Percentiles rank a stretch among this genome's conserved stretches.
Conservation (phyloP, 352 stramenopile genomes). For the Globisporangium apiculatum region DNA sequence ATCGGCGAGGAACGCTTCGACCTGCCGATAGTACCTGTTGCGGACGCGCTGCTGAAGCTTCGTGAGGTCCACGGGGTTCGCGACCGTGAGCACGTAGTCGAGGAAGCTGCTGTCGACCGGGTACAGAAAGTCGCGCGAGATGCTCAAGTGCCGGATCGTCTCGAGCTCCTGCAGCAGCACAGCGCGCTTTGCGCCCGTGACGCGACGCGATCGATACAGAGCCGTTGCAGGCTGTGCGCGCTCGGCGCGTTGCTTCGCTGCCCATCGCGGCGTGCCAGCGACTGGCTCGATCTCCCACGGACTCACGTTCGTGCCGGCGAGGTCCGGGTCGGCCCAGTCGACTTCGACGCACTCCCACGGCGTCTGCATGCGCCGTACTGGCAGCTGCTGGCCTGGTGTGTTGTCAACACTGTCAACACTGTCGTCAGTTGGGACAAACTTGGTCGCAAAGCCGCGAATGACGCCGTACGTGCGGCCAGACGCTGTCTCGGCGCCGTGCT, state of each 20-base stretch:
- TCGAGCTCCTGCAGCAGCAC: slow-evolving; percentile 48
- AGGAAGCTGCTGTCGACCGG: slow-evolving; percentile 67
- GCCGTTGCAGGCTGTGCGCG: slow-evolving; percentile 22
- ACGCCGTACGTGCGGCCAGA: slow-evolving; percentile 58
- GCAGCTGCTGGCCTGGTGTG: too few relatives aligned
- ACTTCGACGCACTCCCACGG: slow-evolving; percentile 78
- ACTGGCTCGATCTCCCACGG: slow-evolving; percentile 74
- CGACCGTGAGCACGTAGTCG: slow-evolving; percentile 77
- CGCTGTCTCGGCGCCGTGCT: slow-evolving; percentile 46
- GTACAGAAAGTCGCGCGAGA: slow-evolving; percentile 75
- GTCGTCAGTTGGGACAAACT: slow-evolving; percentile 9
- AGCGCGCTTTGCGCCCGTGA: slow-evolving; percentile 39
- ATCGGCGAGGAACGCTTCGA: slow-evolving; percentile 77
- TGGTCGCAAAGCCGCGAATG: slow-evolving; percentile 37
- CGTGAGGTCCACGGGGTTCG: slow-evolving; percentile 80
- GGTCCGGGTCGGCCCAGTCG: slow-evolving; percentile 61
- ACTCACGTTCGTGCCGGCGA: slow-evolving; percentile 59
- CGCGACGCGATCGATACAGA: slow-evolving; percentile 42
- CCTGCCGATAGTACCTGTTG: slow-evolving; percentile 73
- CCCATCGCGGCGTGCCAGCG: slow-evolving; percentile 20
- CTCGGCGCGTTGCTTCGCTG: slow-evolving; percentile 37
- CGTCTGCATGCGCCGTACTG: slow-evolving; percentile 19
- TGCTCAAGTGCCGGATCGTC: slow-evolving; percentile 57
- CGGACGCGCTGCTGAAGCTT: slow-evolving; percentile 67
- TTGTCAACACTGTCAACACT: too few relatives aligned